Base-by-base conservation (phyloP, 1,284 basidiomycete species). In the Sanguinoderma infundibulare region DNA sequence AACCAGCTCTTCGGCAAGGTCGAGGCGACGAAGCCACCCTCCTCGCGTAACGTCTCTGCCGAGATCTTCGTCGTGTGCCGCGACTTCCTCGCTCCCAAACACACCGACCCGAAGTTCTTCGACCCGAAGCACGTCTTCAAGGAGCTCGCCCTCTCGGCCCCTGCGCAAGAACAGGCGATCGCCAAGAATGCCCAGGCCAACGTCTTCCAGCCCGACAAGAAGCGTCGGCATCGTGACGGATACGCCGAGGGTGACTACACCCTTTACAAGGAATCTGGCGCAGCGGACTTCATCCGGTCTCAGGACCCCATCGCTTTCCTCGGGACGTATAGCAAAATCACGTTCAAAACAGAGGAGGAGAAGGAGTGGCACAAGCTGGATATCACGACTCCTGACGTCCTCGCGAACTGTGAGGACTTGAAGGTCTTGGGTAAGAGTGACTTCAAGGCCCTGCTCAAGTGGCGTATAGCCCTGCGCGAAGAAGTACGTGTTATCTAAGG, bases 1-100 rank as follows among this genome's bases (percentile, higher is more conserved):
- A 92, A 90, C 69, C 98, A 99, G 79, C 82, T 99, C 42, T 99
- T 99, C 77, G 88, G 86, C 57, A 95, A 91, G 75, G 98, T 99
- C 35, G 98, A 99, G 78, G 98, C 98, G 14, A 99, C 98, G 40
- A 99, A 99, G 75, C 98, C 98, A 2, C 96, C 98, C 12, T 97
- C 95, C 32, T 99, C 98, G 24, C 89, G 98, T 82, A 98, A 98
- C 78, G 98, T 99, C 51, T 99, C 98, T 50, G 98, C 98, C 8
- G 98, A 99, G 78, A 99, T 99, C 74, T 99, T 99, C 82, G 98
- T 99, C 70, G 95, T 98, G 57, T 99, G 98, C 78, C 91, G 91
- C 66, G 94, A 95, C 62, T 99, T 95, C 80, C 87, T 96, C 67
- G 95, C 96, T 4, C 98, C 98, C 4, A 95, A 95, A 74, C 87